phyloP scores from a whole-genome alignment of 306 rosid genomes.

The Cercis canadensis region DNA sequence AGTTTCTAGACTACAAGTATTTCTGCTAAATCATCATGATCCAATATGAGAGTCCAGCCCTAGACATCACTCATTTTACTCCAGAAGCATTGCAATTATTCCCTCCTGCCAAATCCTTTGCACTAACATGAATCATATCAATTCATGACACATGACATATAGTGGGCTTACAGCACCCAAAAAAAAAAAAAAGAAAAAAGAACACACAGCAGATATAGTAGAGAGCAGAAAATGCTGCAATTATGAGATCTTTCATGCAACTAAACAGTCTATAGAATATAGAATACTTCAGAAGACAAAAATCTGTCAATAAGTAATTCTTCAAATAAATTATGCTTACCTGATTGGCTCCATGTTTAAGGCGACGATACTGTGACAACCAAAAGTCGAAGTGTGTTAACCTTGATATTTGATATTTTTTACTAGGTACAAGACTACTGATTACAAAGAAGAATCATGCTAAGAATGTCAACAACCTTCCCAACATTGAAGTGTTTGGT shows the following conservation, averaged over 20 bases:
- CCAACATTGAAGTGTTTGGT: constrained; percentile 99
- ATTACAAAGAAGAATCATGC: constrained; percentile 34
- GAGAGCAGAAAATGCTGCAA: constrained; percentile 11
- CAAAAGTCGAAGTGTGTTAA: constrained; percentile 38
- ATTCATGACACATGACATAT: not conserved
- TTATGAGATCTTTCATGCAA: constrained; percentile 10
- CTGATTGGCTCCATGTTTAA: constrained; percentile 95
- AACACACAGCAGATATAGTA: not conserved
- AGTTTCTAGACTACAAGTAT: too few species aligned
- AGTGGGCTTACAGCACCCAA: not conserved
- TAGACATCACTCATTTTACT: not conserved
- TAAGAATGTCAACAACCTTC: constrained; percentile 73
- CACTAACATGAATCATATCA: not conserved
- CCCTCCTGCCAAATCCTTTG: constrained; percentile 2
- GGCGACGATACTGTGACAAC: constrained; percentile 89
- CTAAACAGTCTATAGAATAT: constrained; percentile 10
- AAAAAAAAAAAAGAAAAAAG: constrained; percentile 5
- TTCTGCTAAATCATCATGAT: too few species aligned
- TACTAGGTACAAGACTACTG: constrained; percentile 24
- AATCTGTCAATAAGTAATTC: not conserved
- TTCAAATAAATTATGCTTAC: constrained; percentile 45
- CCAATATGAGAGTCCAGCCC: not conserved
- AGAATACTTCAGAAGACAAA: constrained; percentile 17
- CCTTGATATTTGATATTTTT: constrained; percentile 33
- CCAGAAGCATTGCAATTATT: too few species aligned